phyloP scores from a whole-genome alignment of 345 rosid species.

The Dipteronia sinensis region DNA sequence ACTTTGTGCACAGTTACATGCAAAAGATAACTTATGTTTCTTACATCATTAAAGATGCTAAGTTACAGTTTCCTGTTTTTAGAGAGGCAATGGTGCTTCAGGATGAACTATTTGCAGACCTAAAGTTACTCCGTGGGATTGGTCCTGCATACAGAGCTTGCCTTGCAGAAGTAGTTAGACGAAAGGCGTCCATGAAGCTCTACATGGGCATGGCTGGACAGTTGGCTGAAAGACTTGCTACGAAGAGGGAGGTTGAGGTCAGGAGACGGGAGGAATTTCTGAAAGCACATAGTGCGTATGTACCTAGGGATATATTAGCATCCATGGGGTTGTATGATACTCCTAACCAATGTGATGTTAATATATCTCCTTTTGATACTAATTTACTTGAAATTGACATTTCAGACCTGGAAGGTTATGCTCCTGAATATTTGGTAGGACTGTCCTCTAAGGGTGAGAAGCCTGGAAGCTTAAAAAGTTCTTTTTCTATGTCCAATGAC shows the following conservation, averaged over 20 bases:
- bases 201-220: constrained; percentile 99
- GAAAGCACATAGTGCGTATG: constrained; percentile 58
- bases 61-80: constrained; percentile 91
- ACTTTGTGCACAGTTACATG: constrained; percentile 78
- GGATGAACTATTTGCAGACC: constrained; percentile 69
- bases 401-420: constrained; percentile 73
- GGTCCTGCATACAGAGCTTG: constrained; percentile 97
- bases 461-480: constrained; percentile 55
- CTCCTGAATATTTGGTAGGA: constrained; percentile 76
- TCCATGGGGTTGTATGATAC: constrained; percentile 85
- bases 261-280: constrained; percentile 91
- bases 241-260: constrained; percentile 80
- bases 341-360: constrained; percentile 95
- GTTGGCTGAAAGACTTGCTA: constrained; percentile 92
- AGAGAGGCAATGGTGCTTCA: constrained; percentile 88
- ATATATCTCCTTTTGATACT: constrained; percentile 82
- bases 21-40: constrained; percentile 75
- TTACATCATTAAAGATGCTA: constrained; percentile 78
- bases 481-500: constrained; percentile 64
- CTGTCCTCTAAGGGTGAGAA: constrained; percentile 53
- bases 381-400: constrained; percentile 78
- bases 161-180: constrained; percentile 91
- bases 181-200: constrained; percentile 92
- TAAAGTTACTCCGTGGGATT: constrained; percentile 73
- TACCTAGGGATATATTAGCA: constrained; percentile 79